These are phyloP conservation scores for Claviceps arundinis DNA, from an alignment of 2,329 filamentous ascomycete genomes.

Conservation along the genomic window DNA sequence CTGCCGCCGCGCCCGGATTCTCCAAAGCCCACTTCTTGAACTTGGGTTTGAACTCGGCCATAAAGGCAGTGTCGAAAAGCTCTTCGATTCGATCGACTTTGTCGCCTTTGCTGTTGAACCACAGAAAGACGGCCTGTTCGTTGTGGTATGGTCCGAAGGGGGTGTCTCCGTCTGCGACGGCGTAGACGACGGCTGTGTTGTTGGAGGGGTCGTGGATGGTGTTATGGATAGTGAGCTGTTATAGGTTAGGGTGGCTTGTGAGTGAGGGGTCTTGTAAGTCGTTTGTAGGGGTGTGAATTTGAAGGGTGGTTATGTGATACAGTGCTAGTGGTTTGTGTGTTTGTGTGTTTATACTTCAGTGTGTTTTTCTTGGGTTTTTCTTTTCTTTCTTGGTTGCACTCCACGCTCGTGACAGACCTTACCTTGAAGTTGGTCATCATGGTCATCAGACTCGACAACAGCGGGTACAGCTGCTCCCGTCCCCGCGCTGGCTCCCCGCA, in stretches of 20 bases:
- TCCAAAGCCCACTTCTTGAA: not conserved
- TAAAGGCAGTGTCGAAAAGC: not conserved
- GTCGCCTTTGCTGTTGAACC: conserved; percentile 1
- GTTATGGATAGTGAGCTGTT: not conserved
- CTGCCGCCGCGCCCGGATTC: too few relatives aligned
- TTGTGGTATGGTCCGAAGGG: conserved; percentile 1
- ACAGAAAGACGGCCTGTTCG: conserved; percentile 3
- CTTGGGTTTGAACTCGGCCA: not conserved
- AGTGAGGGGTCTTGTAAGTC: not conserved
- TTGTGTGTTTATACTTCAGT: too few relatives aligned
- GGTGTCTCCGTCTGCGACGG: not conserved
- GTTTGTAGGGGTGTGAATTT: not conserved
- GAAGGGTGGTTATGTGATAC: not conserved
- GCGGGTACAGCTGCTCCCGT: not conserved
- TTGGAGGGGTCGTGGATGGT: not conserved
- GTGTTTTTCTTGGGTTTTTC: not conserved
- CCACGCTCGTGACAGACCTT: not conserved
- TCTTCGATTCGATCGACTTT: conserved; percentile 3
- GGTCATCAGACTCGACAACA: not conserved
- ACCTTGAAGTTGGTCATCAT: not conserved
- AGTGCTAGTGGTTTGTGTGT: not conserved
- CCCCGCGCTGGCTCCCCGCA: not conserved
- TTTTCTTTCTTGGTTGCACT: not conserved
- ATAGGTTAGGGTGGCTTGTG: not conserved
- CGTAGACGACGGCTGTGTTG: not conserved